Conservation (phyloP, 768 basidiomycete species). For the Tylopilus felleus region DNA sequence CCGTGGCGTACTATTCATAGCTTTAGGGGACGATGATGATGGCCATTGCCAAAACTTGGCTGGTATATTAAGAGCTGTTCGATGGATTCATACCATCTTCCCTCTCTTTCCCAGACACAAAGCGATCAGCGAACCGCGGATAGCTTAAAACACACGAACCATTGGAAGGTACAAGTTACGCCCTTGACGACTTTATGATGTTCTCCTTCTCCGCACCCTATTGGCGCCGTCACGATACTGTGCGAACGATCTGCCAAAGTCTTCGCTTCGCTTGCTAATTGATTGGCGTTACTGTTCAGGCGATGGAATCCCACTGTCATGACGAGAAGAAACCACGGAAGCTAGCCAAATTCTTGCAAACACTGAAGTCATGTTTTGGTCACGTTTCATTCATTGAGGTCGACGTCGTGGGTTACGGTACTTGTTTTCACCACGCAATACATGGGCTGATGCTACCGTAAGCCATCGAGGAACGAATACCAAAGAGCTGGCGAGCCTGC, state of each 20-base stretch:
- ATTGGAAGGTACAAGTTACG: not conserved
- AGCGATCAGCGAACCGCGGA: not conserved
- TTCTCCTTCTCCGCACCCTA: not conserved
- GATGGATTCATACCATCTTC: not conserved
- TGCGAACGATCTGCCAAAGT: not conserved
- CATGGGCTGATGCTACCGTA: not conserved
- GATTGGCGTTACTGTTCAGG: conserved; percentile 5
- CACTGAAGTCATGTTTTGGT: conserved; percentile 23
- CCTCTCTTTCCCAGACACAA: not conserved
- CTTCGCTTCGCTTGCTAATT: not conserved
- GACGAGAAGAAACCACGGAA: conserved; percentile 9
- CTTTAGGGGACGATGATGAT: not conserved
- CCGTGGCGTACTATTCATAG: conserved; percentile 10
- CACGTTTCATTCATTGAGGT: conserved; percentile 6
- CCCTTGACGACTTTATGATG: conserved; percentile 4
- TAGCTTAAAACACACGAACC: not conserved
- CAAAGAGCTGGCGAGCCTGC: conserved; percentile 8
- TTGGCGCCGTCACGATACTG: not conserved
- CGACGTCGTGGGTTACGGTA: conserved; percentile 14
- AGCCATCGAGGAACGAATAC: conserved; percentile 19
- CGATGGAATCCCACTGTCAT: not conserved
- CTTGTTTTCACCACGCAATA: not conserved
- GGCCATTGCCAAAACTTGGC: not conserved
- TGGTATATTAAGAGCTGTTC: conserved; percentile 3
- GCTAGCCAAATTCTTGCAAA: conserved; percentile 4